These are phyloP conservation scores for Rugosomyces carneus DNA, from an alignment of 1,284 basidiomycete genomes.

Conservation along the genomic window DNA sequence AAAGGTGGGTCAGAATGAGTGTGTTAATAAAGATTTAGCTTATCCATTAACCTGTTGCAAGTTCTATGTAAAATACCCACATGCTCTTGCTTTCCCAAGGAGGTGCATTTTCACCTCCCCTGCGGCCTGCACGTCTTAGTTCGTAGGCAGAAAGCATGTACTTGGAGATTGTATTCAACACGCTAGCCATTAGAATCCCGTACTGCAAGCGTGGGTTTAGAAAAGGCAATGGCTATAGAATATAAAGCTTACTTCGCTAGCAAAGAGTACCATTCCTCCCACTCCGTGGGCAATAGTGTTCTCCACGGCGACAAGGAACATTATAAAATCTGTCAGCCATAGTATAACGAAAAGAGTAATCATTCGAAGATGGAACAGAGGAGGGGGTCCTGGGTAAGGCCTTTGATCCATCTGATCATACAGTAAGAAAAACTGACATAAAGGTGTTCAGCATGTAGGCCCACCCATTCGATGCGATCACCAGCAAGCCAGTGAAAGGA, in stretches of 20 bases:
- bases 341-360: constrained; percentile 63
- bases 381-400: constrained; percentile 78
- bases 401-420: constrained; percentile 88
- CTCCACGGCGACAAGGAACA: constrained; percentile 76
- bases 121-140: constrained; percentile 63
- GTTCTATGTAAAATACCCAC: constrained; percentile 92
- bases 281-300: constrained; percentile 76
- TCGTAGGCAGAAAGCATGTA: constrained; percentile 86
- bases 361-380: constrained; percentile 84
- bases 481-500: constrained; percentile 97
- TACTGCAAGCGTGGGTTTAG: constrained; percentile 46
- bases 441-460: constrained; percentile 19
- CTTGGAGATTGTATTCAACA: constrained; percentile 75
- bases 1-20: constrained; percentile 8
- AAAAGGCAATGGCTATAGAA: constrained; percentile 12
- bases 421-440: constrained; percentile 5
- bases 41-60: constrained; percentile 69
- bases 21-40: constrained; percentile 1
- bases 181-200: constrained; percentile 82
- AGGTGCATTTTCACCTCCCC: constrained; percentile 83
- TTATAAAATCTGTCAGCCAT: constrained; percentile 63
- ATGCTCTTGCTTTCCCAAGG: constrained; percentile 98
- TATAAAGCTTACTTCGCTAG: constrained; percentile 69
- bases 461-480: constrained; percentile 93
- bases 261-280: constrained; percentile 90